Evolutionary conservation across 2,329 filamentous ascomycete species (phyloP), one percentile per base, ranked within the genome.

Genomic region (Aspergillus persii): DNA sequence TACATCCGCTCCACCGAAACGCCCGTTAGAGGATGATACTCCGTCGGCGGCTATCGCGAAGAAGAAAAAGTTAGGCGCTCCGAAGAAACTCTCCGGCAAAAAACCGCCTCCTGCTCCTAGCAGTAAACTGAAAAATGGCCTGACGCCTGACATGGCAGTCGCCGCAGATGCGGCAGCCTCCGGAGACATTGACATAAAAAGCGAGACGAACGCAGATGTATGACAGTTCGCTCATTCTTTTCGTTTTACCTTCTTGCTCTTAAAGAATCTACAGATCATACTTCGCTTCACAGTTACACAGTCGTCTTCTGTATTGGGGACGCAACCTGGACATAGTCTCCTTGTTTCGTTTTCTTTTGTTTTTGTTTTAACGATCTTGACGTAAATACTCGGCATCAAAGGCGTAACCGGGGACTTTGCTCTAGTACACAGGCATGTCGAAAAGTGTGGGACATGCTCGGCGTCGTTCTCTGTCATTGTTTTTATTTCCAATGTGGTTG

Each of bases 31-130:
- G 48, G 79, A 80, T 5, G 78, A 81, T 26, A 74, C 76, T 9
- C 78, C 76, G 3, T 73, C 76, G 23, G 11, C 36, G 15, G 74
- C 79, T 48, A 72, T 76, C 50, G 80, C 79, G 53, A 80, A 81
- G 64, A 82, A 82, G 72, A 82, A 83, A 70, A 82, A 82, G 56
- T 60, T 69, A 15, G 75, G 73, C 48, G 66, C 63, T n/a, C 67
- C 68, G 5, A 77, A 78, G 59, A 75, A 77, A 62, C 63, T 69
- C 26, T 69, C 71, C 2, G 66, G 63, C 29, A 73, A 71, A 53
- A 79, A 78, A 54, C 76, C 76, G 6, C 68, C 71, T 3, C 69
- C 72, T 9, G 23, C 61, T 61, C 59, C 69, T 59, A 58, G 64
- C 31, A 77, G 76, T 61, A 78, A 77, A 62, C 63, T 78, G 33